Percentiles rank a stretch among this genome's conserved stretches.
Conservation (phyloP, 352 stramenopile genomes). For the Pythium volutum region DNA sequence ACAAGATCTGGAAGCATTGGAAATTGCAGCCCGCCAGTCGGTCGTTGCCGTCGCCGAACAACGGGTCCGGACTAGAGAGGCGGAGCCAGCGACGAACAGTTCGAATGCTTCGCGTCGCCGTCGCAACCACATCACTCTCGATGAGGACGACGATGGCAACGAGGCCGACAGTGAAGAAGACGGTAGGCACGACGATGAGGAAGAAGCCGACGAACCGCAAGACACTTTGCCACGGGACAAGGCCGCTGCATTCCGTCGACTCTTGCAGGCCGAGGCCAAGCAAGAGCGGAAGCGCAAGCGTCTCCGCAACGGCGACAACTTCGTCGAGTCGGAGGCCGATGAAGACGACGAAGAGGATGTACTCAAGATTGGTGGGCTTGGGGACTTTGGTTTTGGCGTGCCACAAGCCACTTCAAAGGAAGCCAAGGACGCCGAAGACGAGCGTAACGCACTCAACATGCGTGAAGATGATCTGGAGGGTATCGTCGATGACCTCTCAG, state of each 20-base stretch:
- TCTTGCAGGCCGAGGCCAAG: conserved; percentile 58
- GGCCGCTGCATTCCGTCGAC: conserved; percentile 57
- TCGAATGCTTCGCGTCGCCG: conserved; percentile 15
- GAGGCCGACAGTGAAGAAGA: conserved; percentile 63
- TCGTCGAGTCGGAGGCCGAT: conserved; percentile 82
- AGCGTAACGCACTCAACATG: conserved; percentile 68
- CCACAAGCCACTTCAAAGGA: conserved; percentile 62
- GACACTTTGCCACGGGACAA: conserved; percentile 48
- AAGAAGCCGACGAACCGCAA: conserved; percentile 17
- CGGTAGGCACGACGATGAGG: conserved; percentile 30
- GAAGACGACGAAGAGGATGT: conserved; percentile 85
- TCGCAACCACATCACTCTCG: conserved; percentile 38
- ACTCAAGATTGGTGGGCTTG: conserved; percentile 76
- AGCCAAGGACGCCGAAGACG: conserved; percentile 74
- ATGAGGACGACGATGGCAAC: conserved; percentile 48
- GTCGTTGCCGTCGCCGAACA: not conserved
- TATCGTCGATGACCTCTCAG: conserved; percentile 85
- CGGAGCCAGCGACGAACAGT: not conserved
- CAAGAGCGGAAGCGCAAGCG: conserved; percentile 57
- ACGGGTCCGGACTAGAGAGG: not conserved
- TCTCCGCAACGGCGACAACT: conserved; percentile 47
- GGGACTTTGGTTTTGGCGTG: conserved; percentile 85
- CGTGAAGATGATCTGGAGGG: conserved; percentile 78
- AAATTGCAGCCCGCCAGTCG: not conserved
- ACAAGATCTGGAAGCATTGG: conserved; percentile 19